Conservation (phyloP, 495 filamentous ascomycete genomes). For the Podospora pseudocomata region DNA sequence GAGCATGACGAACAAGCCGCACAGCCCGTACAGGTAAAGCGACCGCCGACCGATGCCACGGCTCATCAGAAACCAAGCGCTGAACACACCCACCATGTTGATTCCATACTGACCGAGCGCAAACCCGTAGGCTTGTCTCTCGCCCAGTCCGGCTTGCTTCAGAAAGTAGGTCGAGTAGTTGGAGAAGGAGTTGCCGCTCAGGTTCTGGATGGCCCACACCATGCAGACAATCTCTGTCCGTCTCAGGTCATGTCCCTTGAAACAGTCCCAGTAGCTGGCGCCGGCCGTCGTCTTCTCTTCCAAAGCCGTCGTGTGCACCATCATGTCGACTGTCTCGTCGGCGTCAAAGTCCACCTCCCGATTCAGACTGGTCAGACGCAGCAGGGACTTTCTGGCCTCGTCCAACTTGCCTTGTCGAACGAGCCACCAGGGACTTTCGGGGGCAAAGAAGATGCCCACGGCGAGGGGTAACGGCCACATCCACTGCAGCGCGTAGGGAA, state of each 20-base stretch:
- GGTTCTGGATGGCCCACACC: conserved; percentile 81
- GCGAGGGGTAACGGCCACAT: conserved; percentile 78
- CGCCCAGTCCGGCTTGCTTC: conserved; percentile 62
- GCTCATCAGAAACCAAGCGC: conserved; percentile 71
- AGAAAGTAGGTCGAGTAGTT: conserved; percentile 80
- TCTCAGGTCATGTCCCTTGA: conserved; percentile 67
- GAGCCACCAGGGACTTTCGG: conserved; percentile 81
- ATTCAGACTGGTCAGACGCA: conserved; percentile 59
- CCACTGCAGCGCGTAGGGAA: conserved; percentile 75
- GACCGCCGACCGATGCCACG: conserved; percentile 65
- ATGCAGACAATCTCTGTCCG: conserved; percentile 77
- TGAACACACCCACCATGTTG: conserved; percentile 69
- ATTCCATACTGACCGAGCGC: conserved; percentile 73
- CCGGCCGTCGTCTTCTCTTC: conserved; percentile 67
- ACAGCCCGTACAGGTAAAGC: conserved; percentile 66
- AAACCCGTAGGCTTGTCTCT: conserved; percentile 61
- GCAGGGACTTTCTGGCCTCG: conserved; percentile 64
- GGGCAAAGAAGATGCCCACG: conserved; percentile 65
- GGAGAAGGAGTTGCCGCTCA: conserved; percentile 74
- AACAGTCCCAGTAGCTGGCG: conserved; percentile 72
- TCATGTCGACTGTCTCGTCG: conserved; percentile 78
- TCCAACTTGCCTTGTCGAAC: conserved; percentile 65
- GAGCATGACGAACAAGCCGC: conserved; percentile 61
- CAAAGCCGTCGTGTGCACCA: conserved; percentile 74
- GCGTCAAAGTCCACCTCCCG: conserved; percentile 61